Evolutionary conservation across 2,329 filamentous ascomycete species (phyloP), one percentile per base, ranked within the genome.

Genomic region (Aspergillus ustus): DNA sequence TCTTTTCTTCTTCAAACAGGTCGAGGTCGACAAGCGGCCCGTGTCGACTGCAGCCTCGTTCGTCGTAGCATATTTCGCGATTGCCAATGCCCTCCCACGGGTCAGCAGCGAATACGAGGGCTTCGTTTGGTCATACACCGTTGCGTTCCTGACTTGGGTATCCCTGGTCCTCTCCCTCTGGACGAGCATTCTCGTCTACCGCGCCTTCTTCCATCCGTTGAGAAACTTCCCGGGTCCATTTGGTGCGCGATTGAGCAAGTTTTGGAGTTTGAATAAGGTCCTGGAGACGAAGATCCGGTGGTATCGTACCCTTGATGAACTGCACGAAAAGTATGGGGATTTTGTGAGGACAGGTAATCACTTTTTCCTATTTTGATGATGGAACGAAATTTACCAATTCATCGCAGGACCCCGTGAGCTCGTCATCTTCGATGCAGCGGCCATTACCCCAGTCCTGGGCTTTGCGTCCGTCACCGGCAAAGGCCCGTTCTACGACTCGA

Each of bases 171-270:
- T 40, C 8, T 52, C 50, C 15, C 50, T 52, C 29, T 52, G 28
- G 8, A 22, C n/a, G 9, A 52, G 50, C 28, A 52, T 52, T 13
- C 50, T 52, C 50, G 31, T 40, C 29, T 52, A 52, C 29, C 50
- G 50, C 29, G 50, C 50, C 50, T 52, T 52, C n/a, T 40, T 52
- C 29, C 50, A 52, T 40, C 50, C 50, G 15, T 15, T 52, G 50
- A 37, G 13, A 8, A 52, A 37, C 8, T 52, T 52, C 29, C 50
- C 50, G 3, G 50, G 50, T 8, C 50, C 50, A 6, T 52, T 52
- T 40, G 50, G 50, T 37, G 50, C 50, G 50, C n/a, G 50, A 40
- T 52, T 52, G 50, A 52, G 15, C 29, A 52, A 52, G 50, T 40
- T 52, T 17, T 52, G 50, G 50, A 52, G 50, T 17, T 22, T 52